Conservation (phyloP, 2,329 filamentous ascomycete species). For the Trichoderma brevicompactum region DNA sequence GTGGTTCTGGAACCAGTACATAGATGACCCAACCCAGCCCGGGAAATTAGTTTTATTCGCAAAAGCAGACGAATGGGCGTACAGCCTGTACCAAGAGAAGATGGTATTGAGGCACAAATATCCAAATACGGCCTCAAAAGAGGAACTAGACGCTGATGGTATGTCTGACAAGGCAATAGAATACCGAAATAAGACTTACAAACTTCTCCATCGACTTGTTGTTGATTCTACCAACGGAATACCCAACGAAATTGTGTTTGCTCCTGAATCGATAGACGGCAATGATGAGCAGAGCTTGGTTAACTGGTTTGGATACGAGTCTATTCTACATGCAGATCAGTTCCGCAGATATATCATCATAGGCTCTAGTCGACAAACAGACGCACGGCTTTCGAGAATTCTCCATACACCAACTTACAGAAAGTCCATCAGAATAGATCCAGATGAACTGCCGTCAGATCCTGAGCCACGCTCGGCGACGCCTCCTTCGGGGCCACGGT, state of each 20-base stretch:
- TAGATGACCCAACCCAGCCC: conserved; percentile 26
- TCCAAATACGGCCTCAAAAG: conserved; percentile 2
- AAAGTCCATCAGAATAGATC: conserved; percentile 42
- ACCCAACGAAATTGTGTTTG: conserved; percentile 49
- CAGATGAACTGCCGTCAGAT: conserved; percentile 38
- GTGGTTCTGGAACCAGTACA: conserved; percentile 41
- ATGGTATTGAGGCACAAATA: background rate
- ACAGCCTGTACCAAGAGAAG: conserved; percentile 34
- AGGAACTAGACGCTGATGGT: background rate
- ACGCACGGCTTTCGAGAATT: conserved; percentile 35
- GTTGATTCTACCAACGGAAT: conserved; percentile 29
- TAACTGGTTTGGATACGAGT: conserved; percentile 67
- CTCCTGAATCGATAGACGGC: conserved; percentile 53
- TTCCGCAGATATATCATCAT: conserved; percentile 61
- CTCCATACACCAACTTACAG: conserved; percentile 41
- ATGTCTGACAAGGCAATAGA: conserved; percentile 30
- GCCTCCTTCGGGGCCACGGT: background rate
- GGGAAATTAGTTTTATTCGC: conserved; percentile 41
- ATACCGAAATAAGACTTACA: conserved; percentile 35
- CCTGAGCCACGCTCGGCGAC: background rate
- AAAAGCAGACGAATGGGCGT: conserved; percentile 39
- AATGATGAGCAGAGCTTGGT: conserved; percentile 66
- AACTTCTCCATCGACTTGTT: conserved; percentile 33
- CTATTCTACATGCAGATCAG: conserved; percentile 52
- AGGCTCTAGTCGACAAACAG: conserved; percentile 47